Evolutionary conservation across 768 basidiomycete species (phyloP).

Genomic region (Boletus vinaceobasis): DNA sequence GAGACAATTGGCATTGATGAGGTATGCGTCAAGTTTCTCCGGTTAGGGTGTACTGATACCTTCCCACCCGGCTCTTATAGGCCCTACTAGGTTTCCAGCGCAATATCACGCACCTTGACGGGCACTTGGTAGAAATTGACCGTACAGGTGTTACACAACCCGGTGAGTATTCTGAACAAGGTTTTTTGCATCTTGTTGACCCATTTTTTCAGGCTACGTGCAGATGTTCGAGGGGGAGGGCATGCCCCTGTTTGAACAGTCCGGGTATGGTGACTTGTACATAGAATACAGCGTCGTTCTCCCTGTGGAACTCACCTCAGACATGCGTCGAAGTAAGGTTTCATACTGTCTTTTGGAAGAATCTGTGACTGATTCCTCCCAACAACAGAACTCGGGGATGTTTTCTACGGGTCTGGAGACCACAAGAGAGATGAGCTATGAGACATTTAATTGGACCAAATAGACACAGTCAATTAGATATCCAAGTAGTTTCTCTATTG

Average conservation of each 20-base stretch:
- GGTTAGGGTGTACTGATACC: neutral
- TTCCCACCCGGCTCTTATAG: slow-evolving; percentile 38
- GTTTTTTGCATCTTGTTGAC: neutral
- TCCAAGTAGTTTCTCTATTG: neutral
- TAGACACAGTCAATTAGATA: slow-evolving; percentile 7
- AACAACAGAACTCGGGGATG: slow-evolving; percentile 50
- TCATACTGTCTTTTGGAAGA: neutral
- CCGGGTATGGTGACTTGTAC: slow-evolving; percentile 74
- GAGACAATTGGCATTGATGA: slow-evolving; percentile 91
- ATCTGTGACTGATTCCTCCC: slow-evolving; percentile 9
- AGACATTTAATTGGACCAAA: slow-evolving; percentile 11
- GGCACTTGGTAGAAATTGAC: slow-evolving; percentile 66
- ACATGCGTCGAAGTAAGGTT: slow-evolving; percentile 72
- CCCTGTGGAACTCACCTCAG: slow-evolving; percentile 65
- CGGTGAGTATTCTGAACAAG: slow-evolving; percentile 39
- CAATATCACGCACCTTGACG: slow-evolving; percentile 90
- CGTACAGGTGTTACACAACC: slow-evolving; percentile 89
- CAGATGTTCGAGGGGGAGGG: slow-evolving; percentile 86
- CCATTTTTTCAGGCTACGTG: slow-evolving; percentile 61
- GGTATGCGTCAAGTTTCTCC: slow-evolving; percentile 33
- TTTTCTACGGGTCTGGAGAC: slow-evolving; percentile 42
- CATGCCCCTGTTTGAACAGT: slow-evolving; percentile 69
- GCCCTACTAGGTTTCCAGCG: slow-evolving; percentile 95
- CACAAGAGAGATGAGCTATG: slow-evolving; percentile 40
- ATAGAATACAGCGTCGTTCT: slow-evolving; percentile 93